Conservation (phyloP, 345 rosid genomes). For the Linum lewisii region DNA sequence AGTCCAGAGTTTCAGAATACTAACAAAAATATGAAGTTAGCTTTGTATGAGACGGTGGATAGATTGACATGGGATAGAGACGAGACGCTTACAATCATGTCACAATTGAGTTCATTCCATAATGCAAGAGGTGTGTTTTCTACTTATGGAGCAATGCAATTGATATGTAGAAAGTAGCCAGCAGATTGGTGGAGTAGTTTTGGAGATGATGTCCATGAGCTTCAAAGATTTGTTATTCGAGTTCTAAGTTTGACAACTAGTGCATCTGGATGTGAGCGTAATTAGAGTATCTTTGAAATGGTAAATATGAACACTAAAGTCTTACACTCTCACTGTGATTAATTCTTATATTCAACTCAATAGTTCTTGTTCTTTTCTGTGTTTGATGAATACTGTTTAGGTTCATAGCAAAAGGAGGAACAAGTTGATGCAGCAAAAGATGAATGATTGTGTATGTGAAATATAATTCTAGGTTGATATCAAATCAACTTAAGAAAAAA, state of each 20-base stretch:
- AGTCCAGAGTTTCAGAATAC: not conserved
- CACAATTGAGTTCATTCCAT: not conserved
- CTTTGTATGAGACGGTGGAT: not conserved
- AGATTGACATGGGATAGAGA: not conserved
- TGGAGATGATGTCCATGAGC: not conserved
- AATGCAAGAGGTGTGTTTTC: not conserved
- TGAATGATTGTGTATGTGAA: conserved; percentile 2
- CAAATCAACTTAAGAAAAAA: not conserved
- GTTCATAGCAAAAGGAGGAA: not conserved
- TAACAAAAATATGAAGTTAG: not conserved
- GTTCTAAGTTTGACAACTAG: not conserved
- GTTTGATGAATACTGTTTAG: not conserved
- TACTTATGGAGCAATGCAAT: too few species aligned
- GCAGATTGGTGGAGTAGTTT: conserved; percentile 2
- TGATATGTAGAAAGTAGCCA: not conserved
- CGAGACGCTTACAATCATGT: not conserved
- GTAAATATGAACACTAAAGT: not conserved
- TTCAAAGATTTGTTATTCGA: not conserved
- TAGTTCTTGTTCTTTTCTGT: not conserved
- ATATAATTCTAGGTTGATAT: not conserved
- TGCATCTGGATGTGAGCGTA: not conserved
- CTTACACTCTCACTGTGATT: not conserved
- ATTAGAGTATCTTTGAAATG: conserved; percentile 5
- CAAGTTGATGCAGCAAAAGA: not conserved
- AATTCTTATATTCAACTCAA: not conserved